phyloP scores from a whole-genome alignment of 495 filamentous ascomycete genomes.

The Podospora tetraspora region DNA sequence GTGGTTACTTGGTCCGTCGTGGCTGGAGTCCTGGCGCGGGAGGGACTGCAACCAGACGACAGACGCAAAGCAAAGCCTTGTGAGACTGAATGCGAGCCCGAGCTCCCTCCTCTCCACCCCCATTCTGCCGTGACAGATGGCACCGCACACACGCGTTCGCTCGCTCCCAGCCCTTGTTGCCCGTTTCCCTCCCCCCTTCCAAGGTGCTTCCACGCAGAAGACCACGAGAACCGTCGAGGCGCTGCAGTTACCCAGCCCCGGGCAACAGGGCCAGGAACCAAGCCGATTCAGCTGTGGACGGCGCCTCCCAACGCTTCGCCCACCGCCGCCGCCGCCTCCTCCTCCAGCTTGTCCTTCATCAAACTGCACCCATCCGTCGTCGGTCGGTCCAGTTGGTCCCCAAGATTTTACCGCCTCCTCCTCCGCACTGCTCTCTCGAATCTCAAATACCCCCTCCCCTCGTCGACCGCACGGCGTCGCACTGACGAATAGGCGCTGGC shows the following conservation, averaged over 20 bases:
- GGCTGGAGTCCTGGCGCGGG: slow-evolving; percentile 3
- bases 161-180: not conserved
- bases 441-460: not conserved
- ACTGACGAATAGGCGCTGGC: slow-evolving; percentile 11
- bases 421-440: not conserved
- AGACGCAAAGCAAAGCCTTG: not conserved
- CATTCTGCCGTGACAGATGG: not conserved
- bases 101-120: not conserved
- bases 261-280: slow-evolving; percentile 18
- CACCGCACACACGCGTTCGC: not conserved
- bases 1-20: not conserved
- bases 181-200: slow-evolving; percentile 4
- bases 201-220: slow-evolving; percentile 16
- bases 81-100: not conserved
- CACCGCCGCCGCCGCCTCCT: not conserved
- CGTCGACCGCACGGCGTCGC: not conserved
- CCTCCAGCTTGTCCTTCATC: not conserved
- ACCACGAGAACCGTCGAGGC: slow-evolving; percentile 23
- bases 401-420: not conserved
- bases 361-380: not conserved
- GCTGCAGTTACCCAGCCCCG: slow-evolving; percentile 17
- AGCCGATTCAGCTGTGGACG: slow-evolving; percentile 19
- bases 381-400: not conserved
- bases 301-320: not conserved
- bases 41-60: not conserved